Base-by-base conservation (phyloP, 768 basidiomycete species). In the Macrolepiota fuliginosa region DNA sequence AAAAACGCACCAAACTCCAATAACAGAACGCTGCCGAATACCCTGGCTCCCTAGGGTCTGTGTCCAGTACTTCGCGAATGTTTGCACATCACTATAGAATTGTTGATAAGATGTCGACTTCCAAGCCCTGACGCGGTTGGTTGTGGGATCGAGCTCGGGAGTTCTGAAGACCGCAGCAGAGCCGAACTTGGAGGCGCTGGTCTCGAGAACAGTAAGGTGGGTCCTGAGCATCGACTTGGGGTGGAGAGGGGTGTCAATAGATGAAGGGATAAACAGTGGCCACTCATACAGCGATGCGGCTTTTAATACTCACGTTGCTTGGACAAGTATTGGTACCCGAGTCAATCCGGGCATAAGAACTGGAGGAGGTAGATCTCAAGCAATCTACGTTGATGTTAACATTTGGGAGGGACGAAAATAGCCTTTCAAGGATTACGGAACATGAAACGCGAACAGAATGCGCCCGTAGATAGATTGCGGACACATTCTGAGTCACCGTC, bases 1-100 rank as follows among this genome's bases (percentile, higher is more conserved):
- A 25, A 27, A 54, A n/a, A 73, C 85, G 47, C 69, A 91, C 91
- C 91, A 92, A 59, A 91, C 72, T 19, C 90, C 90, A 42, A 92
- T 77, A 32, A 92, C 83, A 9, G 90, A 86, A 55, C 82, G 73
- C 49, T 72, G 74, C 29, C 77, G 73, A 54, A 91, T 77, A 40
- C 77, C 79, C 22, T 77, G 73, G 40, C 75, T 69, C 39, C 69
- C 68, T 46, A 92, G 76, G n/a, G 73, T 69, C 15, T 71, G 73
- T 39, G 81, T 77, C 85, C 90, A 92, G 70, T 89, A 80, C 49
- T 78, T 80, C 37, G 90, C 89, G 63, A 81, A 83, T 36, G 75
- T 71, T 67, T 90, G 87, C 66, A 92, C 87, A 60, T 92, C 87
- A 17, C 70, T 61, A 62, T 79, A 77, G 75, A 92, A 92, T 68